Base-by-base conservation (phyloP, 2,329 filamentous ascomycete genomes). In the Ceratocystis huliohia region DNA sequence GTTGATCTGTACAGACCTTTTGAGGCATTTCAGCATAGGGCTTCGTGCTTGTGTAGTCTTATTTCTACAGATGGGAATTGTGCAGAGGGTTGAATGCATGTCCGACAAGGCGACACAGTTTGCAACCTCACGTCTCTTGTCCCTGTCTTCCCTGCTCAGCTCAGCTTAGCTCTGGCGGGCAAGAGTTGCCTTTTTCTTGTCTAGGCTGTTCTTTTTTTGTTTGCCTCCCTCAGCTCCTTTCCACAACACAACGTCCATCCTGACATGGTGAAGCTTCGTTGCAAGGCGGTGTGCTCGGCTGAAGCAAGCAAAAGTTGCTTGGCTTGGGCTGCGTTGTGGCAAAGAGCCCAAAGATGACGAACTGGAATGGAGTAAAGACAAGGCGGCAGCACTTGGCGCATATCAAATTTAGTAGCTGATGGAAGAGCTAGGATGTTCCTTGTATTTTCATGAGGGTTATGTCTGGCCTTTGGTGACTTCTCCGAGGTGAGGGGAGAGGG, bases 401-500 rank as follows among this genome's bases (percentile, higher is more conserved):
- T 59, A 30, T 33, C 28, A 10, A 17, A 33, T 33, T 33, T 59
- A 6, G 7, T 33, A 59, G 25, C 28, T 59, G 28, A 59, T 33
- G 13, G 53, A 33, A 4, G 28, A 59, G 28, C 28, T 6, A 3
- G 53, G 53, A 59, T 59, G 7, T 30, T 3, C 53, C 53, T 59
- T 59, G 53, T 59, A 30, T 3, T 17, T 57, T 17, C 2, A 28
- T 57, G 20, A 28, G 25, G 53, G 53, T 13, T 17, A 15, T 57
- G 53, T 59, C 53, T 33, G 53, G 53, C 5, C 53, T 33, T 33
- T 33, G 10, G 53, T 4, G n/a, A 2, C n/a, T 48, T 48, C n/a
- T 48, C 50, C 5, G 50, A 30, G 30, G 50, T 37, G 53, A 59
- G 53, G 53, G 53, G 53, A n/a, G 53, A 57, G 53, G 53, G 25